Evolutionary conservation across 2,329 filamentous ascomycete species (phyloP), one percentile per base, ranked within the genome.

Genomic region (Trichocomaceae sp.): DNA sequence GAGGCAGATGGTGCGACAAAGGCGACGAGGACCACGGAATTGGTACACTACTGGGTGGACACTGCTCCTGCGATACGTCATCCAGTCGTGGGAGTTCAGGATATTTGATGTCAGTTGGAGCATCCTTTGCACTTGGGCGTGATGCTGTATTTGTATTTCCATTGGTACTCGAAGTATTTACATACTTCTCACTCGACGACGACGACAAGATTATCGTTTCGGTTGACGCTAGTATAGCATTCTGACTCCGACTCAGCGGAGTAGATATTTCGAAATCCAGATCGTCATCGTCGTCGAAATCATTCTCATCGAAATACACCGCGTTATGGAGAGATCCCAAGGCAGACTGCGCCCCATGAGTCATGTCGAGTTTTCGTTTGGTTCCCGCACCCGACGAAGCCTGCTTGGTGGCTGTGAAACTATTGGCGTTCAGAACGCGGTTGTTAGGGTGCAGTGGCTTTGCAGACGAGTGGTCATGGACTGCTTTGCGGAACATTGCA

Each of bases 241-340:
- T 50, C 41, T 58, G 57, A 42, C 63, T 63, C 10, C 63, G 62
- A 22, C 60, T 61, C 39, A 64, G 63, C 20, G 63, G 66, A 53
- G 65, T 69, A 5, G 62, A 71, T 52, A 61, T 64, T 55, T 67
- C 66, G 15, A 68, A 62, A 58, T 88, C 87, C 22, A 95, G 76
- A 54, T 90, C 82, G 19, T 85, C 80, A 62, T 96, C 90, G 66
- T 92, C 88, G 63, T 90, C 89, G 61, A 95, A 93, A 65, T 96
- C 91, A 62, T 92, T 85, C 59, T 90, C 87, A 57, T 84, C 82
- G 59, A 90, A 87, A 57, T 80, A 82, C 9, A 87, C 80, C 3
- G 69, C 70, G 48, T 67, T 71, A 60, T 77, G 76, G 17, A 79
- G 67, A 13, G 71, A 72, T 1, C 69, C 69, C 53, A 79, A 59